Conservation (phyloP, 257 asterid genomes). For the Solanum corneliomulleri region DNA sequence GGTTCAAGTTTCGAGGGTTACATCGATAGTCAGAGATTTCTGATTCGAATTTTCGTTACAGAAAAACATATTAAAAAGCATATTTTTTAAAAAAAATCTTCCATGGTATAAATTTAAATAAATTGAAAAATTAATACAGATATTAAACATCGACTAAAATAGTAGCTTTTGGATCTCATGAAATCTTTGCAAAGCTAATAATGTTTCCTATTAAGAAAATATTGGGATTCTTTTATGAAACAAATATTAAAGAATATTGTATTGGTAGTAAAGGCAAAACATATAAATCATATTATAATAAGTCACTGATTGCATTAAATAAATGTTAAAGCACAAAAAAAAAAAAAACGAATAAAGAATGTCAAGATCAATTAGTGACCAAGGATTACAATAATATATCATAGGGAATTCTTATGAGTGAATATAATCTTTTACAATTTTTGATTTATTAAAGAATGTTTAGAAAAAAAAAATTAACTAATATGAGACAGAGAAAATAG, state of each 20-base stretch:
- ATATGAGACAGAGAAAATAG: neutral
- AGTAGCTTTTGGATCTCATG: neutral
- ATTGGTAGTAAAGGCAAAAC: neutral
- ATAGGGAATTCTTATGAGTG: neutral
- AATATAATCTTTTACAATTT: neutral
- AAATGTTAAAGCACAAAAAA: neutral
- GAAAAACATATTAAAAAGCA: no score
- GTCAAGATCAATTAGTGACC: neutral
- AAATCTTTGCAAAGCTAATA: neutral
- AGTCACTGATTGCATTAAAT: neutral
- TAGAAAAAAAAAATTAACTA: neutral
- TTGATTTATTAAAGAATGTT: no score
- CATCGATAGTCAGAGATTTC: accelerated
- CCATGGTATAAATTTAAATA: no score
- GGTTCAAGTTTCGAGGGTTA: neutral
- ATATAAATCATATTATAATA: no score
- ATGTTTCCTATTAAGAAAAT: neutral
- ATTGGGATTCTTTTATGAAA: neutral
- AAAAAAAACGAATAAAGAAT: no score
- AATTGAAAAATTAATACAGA: no score
- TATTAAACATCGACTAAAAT: no score
- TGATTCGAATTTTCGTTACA: no score
- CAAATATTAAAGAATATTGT: neutral
- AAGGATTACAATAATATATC: neutral
- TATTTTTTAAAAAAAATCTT: no score